phyloP scores from a whole-genome alignment of 2,329 filamentous ascomycete genomes.

The Stachybotrys chartarum region DNA sequence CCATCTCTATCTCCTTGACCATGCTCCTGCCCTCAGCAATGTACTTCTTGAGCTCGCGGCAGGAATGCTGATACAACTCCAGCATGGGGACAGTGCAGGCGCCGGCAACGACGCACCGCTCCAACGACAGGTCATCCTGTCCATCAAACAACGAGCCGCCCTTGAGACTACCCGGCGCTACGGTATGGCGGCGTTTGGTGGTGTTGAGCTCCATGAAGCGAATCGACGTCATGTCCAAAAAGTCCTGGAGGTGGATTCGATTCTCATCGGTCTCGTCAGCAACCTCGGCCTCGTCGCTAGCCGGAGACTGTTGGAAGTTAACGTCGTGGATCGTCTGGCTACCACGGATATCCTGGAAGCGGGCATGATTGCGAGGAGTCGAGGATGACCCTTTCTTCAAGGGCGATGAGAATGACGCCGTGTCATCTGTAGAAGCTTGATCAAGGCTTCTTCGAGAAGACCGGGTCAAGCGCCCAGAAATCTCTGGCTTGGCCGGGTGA shows the following conservation, averaged over 20 bases:
- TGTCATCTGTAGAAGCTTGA: conserved; percentile 31
- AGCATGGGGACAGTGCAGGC: conserved; percentile 90
- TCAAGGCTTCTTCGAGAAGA: conserved; percentile 41
- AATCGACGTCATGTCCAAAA: conserved; percentile 91
- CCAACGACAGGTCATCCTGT: conserved; percentile 53
- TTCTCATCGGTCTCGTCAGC: conserved; percentile 45
- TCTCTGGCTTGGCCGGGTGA: conserved; percentile 59
- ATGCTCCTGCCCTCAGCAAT: conserved; percentile 88
- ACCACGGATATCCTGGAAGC: conserved; percentile 47
- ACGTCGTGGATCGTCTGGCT: conserved; percentile 37
- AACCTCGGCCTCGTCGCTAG: conserved; percentile 26
- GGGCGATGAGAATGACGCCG: conserved; percentile 39
- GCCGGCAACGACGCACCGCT: conserved; percentile 78
- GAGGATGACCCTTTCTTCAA: conserved; percentile 33
- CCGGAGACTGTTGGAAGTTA: conserved; percentile 33
- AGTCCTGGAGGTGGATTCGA: conserved; percentile 79
- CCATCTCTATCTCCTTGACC: conserved; percentile 82
- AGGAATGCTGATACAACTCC: conserved; percentile 92
- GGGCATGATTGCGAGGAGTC: conserved; percentile 49
- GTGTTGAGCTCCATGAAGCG: conserved; percentile 99
- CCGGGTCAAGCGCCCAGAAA: conserved; percentile 51
- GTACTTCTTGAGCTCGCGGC: conserved; percentile 92
- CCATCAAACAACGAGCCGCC: conserved; percentile 31
- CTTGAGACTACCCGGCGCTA: conserved; percentile 47
- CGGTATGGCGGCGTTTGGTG: conserved; percentile 83